phyloP scores from a whole-genome alignment of 2,329 filamentous ascomycete species.

The Decorospora gaudefroyi region DNA sequence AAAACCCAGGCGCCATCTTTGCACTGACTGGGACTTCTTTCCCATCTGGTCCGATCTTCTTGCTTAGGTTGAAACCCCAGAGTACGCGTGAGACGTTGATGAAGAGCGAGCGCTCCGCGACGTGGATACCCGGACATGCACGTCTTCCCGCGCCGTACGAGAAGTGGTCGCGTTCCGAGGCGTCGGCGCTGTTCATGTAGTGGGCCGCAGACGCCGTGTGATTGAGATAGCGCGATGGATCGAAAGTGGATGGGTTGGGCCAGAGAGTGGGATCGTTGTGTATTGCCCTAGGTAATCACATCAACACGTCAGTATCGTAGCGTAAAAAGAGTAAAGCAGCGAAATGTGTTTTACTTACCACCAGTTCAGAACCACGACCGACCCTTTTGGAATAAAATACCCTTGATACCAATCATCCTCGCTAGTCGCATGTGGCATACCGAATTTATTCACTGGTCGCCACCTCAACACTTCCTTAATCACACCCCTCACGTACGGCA shows the following conservation, averaged over 20 bases:
- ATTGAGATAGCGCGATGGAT: slow-evolving; percentile 36
- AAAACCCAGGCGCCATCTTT: slow-evolving; percentile 39
- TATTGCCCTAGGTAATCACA: slow-evolving; percentile 36
- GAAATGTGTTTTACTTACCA: slow-evolving; percentile 34
- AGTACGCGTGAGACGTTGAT: slow-evolving; percentile 44
- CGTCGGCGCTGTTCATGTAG: slow-evolving; percentile 39
- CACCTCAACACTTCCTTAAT: slow-evolving; percentile 42
- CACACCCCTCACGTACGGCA: slow-evolving; percentile 45
- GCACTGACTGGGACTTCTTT: slow-evolving; percentile 30
- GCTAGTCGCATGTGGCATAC: slow-evolving; percentile 42
- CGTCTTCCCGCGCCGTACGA: slow-evolving; percentile 44
- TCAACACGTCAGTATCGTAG: too few relatives aligned
- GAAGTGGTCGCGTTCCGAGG: slow-evolving; percentile 44
- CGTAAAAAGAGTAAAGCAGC: not conserved
- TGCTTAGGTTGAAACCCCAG: slow-evolving; percentile 43
- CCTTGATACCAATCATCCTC: slow-evolving; percentile 48
- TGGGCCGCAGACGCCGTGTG: slow-evolving; percentile 35
- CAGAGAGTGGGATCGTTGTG: slow-evolving; percentile 38
- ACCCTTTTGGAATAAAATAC: slow-evolving; percentile 47
- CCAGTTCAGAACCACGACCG: slow-evolving; percentile 41
- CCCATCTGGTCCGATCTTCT: slow-evolving; percentile 33
- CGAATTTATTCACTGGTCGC: slow-evolving; percentile 40
- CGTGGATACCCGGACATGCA: slow-evolving; percentile 45
- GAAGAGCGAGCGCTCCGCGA: slow-evolving; percentile 46
- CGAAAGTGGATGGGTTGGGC: slow-evolving; percentile 37